A percentile compares a stretch with the other conserved stretches of the same genome.
phyloP scores from a whole-genome alignment of 306 rosid genomes.

The Heteromeles arbutifolia region DNA sequence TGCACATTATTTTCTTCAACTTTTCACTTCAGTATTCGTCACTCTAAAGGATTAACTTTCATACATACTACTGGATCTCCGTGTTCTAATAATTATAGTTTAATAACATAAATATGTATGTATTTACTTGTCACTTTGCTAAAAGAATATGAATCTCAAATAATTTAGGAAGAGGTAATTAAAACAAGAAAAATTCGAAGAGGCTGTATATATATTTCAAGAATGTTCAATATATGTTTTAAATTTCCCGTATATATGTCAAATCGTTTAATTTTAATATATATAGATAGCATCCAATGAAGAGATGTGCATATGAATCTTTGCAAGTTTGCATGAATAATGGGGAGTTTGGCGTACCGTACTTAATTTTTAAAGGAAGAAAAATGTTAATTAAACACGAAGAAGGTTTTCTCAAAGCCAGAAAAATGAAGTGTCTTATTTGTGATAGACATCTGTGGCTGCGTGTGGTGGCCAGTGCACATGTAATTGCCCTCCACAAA shows the following conservation, averaged over 20 bases:
- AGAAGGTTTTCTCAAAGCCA: background rate
- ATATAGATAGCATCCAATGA: too few relatives aligned
- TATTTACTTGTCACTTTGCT: background rate
- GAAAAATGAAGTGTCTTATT: background rate
- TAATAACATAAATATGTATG: too few relatives aligned
- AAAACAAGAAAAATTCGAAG: too few relatives aligned
- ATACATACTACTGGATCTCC: background rate
- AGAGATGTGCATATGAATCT: too few relatives aligned
- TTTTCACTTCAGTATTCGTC: background rate
- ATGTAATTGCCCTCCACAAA: background rate
- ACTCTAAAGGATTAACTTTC: background rate
- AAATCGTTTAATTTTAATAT: too few relatives aligned
- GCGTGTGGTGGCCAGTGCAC: background rate
- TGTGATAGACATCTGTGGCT: background rate
- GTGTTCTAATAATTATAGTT: too few relatives aligned
- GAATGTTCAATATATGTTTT: too few relatives aligned
- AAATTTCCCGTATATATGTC: too few relatives aligned
- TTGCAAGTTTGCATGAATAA: background rate
- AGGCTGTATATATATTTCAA: too few relatives aligned
- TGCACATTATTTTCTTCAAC: background rate
- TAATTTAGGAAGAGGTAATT: background rate
- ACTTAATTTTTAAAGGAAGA: background rate
- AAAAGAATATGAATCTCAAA: background rate
- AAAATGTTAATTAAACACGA: background rate
- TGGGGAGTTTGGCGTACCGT: background rate